Evolutionary conservation across 2,329 filamentous ascomycete species (phyloP), one percentile per base, ranked within the genome.

Genomic region (Microdochium bolleyi): DNA sequence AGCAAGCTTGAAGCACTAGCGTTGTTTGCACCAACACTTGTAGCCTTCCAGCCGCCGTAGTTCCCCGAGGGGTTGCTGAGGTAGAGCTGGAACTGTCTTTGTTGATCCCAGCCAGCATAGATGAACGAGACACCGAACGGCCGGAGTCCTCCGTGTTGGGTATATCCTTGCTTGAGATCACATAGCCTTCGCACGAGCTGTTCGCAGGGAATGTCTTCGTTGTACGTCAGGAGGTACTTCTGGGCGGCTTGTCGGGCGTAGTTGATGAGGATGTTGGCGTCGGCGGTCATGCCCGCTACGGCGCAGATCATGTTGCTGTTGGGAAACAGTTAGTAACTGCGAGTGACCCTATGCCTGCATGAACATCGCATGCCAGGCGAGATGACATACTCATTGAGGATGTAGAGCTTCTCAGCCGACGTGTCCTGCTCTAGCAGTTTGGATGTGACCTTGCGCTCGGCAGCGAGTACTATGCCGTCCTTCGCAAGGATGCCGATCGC

Each of bases 201-300:
- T 73, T 99, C 94, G 78, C 94, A 99, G 55, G 94, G 94, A 60
- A 99, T 99, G 69, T 99, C 94, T 87, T 96, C 92, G 79, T 97
- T 96, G 82, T 99, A 99, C 65, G 92, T 99, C 61, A 96, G 84
- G 70, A 99, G 92, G 76, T 99, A 97, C 68, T 88, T 85, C 77
- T 99, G 94, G 64, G 94, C 94, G 65, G 89, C 88, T 82, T 96
- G 90, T 64, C 94, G 91, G 70, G 94, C 95, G 74, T 95, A 96
- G 80, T 99, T 99, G 84, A 99, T 99, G 70, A 99, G 90, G 73
- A 99, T 99, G 79, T 99, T 99, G 72, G 94, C 94, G 70, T 99
- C 94, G 67, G 94, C 94, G 48, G 92, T 99, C 92, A 99, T 97
- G 68, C 94, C 94, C 64, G 94, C 94, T 55, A 99, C 94, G 56